Conservation (phyloP, 768 basidiomycete species). For the Collybiopsis luxurians region DNA sequence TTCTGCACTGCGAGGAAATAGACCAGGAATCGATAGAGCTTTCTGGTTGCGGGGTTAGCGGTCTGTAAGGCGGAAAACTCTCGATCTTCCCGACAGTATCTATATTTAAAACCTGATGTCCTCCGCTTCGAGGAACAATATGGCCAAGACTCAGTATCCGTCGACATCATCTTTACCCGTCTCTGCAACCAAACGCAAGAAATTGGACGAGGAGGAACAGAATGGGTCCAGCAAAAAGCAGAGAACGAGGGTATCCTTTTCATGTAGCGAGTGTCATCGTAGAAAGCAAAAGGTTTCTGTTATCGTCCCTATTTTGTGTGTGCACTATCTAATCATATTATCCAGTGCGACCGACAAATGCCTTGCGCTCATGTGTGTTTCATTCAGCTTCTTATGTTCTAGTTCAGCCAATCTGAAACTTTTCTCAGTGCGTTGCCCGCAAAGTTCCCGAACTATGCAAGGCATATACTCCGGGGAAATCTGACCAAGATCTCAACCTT, state of each 20-base stretch:
- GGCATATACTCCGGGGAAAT: slow-evolving; percentile 84
- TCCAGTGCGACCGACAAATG: slow-evolving; percentile 79
- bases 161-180: slow-evolving; percentile 18
- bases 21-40: too few species aligned
- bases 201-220: slow-evolving; percentile 58
- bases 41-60: too few species aligned
- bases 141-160: too few species aligned
- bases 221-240: slow-evolving; percentile 56
- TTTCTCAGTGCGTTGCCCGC: slow-evolving; percentile 68
- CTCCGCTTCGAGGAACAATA: too few species aligned
- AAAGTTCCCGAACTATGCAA: slow-evolving; percentile 88
- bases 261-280: slow-evolving; percentile 85
- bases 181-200: slow-evolving; percentile 54
- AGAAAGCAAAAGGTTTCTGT: slow-evolving; percentile 76
- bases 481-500: slow-evolving; percentile 76
- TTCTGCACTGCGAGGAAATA: too few species aligned
- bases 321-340: slow-evolving; percentile 13
- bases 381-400: not conserved
- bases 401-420: not conserved
- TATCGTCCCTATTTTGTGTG: slow-evolving; percentile 2
- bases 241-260: slow-evolving; percentile 69
- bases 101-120: too few species aligned
- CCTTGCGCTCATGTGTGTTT: slow-evolving; percentile 82
- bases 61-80: too few species aligned
- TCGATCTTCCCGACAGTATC: too few species aligned